Evolutionary conservation across 2,329 filamentous ascomycete species (phyloP), one percentile per base, ranked within the genome.

Genomic region (Colletotrichum sp.): DNA sequence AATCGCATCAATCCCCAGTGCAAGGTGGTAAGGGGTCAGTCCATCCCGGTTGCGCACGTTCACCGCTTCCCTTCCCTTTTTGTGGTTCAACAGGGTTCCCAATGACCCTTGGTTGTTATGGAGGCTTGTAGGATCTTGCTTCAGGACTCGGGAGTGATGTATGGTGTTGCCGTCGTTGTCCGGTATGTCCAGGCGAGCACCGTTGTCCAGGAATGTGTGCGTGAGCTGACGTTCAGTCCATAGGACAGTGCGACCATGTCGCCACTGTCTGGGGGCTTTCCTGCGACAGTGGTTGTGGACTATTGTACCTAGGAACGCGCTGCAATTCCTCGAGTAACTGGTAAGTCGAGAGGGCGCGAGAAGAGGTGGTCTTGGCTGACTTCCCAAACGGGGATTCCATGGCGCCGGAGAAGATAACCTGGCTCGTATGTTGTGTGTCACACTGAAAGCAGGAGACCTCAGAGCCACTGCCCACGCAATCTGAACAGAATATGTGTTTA

Each of bases 401-500:
- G n/a, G 29, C 12, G 9, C 44, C 66, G 57, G 66, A 36, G 30
- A 68, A 59, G 13, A 29, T 8, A 3, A 68, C 5, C 11, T 27
- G 15, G 8, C 30, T 29, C 1, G 13, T 63, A 15, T 19, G 9
- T 25, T 8, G 7, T 3, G 5, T 8, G 8, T 16, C 27, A 30
- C 68, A 63, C 8, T 70, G 68, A 13, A 63, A 63, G 57, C 57
- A 70, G 4, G 6, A 19, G 5, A 5, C 0, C 6, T 49, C 52
- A 8, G 27, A n/a, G 13, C 34, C 13, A 22, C 5, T 7, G 25
- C 11, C 13, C 5, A 63, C 19, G 34, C 39, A 70, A 16, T 70
- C 68, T 12, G 68, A 70, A n/a, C 57, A 70, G 39, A 70, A 32
- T 2, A 70, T 34, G 4, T 70, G 68, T 34, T 63, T 70, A 8